Conservation (phyloP, 2,329 filamentous ascomycete species). For the Ophiocordyceps unilateralis region DNA sequence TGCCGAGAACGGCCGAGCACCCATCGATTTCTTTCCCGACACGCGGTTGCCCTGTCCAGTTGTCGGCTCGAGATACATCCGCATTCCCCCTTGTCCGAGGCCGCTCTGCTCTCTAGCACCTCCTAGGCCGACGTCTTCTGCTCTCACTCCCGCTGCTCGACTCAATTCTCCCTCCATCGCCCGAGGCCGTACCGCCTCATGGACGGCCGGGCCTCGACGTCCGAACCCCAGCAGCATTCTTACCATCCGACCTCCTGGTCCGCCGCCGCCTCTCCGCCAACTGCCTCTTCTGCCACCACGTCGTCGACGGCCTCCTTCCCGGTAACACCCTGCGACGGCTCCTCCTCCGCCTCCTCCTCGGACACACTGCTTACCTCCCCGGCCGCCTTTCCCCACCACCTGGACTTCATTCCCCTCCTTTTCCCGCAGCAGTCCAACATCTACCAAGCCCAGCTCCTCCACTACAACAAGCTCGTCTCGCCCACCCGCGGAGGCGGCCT, state of each 20-base stretch:
- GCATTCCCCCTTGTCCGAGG: neutral
- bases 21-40: neutral
- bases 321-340: conserved; percentile 8
- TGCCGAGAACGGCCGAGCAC: neutral
- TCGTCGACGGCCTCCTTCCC: conserved; percentile 9
- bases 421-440: conserved; percentile 40
- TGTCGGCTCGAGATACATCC: no score
- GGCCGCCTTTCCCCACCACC: conserved; percentile 21
- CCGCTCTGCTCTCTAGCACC: neutral
- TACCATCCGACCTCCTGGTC: conserved; percentile 17
- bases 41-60: neutral
- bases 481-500: conserved; percentile 37
- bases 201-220: conserved; percentile 20
- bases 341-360: conserved; percentile 11
- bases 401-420: conserved; percentile 39
- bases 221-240: conserved; percentile 21
- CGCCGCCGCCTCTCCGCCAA: conserved; percentile 7
- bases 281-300: conserved; percentile 9
- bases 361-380: conserved; percentile 12
- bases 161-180: neutral
- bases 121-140: neutral
- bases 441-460: conserved; percentile 44
- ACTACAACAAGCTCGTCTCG: conserved; percentile 49
- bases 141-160: no score
- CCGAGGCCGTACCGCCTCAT: conserved; percentile 14